Conservation (phyloP, 1,139 yeast species). For the Kodamaea derodonti region DNA sequence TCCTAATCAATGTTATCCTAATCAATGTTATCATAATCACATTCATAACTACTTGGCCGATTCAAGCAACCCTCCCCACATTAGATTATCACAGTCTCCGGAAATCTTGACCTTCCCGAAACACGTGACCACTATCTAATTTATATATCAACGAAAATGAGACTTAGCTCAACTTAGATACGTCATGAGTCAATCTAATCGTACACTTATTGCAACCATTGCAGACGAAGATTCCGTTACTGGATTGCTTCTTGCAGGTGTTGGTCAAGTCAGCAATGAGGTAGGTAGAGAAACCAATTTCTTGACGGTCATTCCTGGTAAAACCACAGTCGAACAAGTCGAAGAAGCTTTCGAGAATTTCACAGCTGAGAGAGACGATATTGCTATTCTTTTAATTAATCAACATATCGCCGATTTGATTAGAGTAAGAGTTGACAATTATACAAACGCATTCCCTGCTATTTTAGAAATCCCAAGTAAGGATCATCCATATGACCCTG, state of each 20-base stretch:
- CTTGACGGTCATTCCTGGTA: slow-evolving; percentile 71
- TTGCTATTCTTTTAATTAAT: slow-evolving; percentile 87
- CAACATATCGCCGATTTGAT: slow-evolving; percentile 94
- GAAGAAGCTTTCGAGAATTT: slow-evolving; percentile 72
- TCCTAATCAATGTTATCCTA: too few relatives aligned
- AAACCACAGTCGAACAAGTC: slow-evolving; percentile 73
- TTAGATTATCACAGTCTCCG: too few relatives aligned
- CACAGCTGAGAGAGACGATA: slow-evolving; percentile 76
- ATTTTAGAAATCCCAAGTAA: slow-evolving; percentile 95
- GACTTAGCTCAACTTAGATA: too few relatives aligned
- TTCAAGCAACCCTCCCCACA: too few relatives aligned
- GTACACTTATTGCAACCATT: slow-evolving; percentile 83
- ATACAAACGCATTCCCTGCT: slow-evolving; percentile 92
- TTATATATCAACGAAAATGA: too few relatives aligned
- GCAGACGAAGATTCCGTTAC: slow-evolving; percentile 98
- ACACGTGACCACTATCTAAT: too few relatives aligned
- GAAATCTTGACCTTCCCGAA: too few relatives aligned
- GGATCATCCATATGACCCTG: slow-evolving; percentile 98
- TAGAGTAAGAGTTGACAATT: slow-evolving; percentile 76
- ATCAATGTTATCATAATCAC: too few relatives aligned
- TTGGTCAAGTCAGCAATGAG: slow-evolving; percentile 76
- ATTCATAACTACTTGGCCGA: too few relatives aligned
- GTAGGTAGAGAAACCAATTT: slow-evolving; percentile 75
- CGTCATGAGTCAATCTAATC: slow-evolving; percentile 17
- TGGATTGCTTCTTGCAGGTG: slow-evolving; percentile 92